Conservation (phyloP, 1,139 yeast genomes). For the Pneumocystis murina region DNA sequence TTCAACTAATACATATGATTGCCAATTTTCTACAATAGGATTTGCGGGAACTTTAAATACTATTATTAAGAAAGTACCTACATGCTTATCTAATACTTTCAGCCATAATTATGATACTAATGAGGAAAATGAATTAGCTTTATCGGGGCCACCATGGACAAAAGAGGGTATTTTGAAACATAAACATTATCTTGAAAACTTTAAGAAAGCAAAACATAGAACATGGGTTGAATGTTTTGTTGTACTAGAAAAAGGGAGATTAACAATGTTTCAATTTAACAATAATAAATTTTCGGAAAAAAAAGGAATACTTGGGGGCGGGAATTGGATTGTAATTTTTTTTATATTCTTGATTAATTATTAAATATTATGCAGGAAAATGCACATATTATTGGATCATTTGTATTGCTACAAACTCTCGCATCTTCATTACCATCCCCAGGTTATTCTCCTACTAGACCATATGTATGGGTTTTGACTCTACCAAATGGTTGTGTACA, state of each 20-base stretch:
- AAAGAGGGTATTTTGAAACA: constrained; percentile 58
- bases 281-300: constrained; percentile 8
- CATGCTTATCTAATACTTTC: constrained; percentile 16
- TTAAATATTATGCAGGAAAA: constrained; percentile 14
- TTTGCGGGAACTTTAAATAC: constrained; percentile 23
- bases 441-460: constrained; percentile 17
- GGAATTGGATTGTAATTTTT: constrained; percentile 40
- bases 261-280: constrained; percentile 23
- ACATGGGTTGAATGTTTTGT: constrained; percentile 23
- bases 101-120: constrained; percentile 16
- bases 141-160: constrained; percentile 63
- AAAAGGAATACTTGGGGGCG: constrained; percentile 36
- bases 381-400: constrained; percentile 22
- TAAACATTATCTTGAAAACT: constrained; percentile 28
- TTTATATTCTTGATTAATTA: neutral
- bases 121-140: constrained; percentile 43
- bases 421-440: constrained; percentile 15
- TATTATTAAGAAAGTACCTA: constrained; percentile 20
- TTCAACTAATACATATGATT: constrained; percentile 5
- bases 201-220: constrained; percentile 18
- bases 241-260: constrained; percentile 23
- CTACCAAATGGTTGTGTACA: constrained; percentile 25
- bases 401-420: constrained; percentile 23
- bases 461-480: constrained; percentile 21
- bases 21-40: neutral